Percentiles rank a stretch among this genome's conserved stretches.
Evolutionary conservation across 768 basidiomycete genomes (phyloP).

Genomic region (Cubamyces sp.): DNA sequence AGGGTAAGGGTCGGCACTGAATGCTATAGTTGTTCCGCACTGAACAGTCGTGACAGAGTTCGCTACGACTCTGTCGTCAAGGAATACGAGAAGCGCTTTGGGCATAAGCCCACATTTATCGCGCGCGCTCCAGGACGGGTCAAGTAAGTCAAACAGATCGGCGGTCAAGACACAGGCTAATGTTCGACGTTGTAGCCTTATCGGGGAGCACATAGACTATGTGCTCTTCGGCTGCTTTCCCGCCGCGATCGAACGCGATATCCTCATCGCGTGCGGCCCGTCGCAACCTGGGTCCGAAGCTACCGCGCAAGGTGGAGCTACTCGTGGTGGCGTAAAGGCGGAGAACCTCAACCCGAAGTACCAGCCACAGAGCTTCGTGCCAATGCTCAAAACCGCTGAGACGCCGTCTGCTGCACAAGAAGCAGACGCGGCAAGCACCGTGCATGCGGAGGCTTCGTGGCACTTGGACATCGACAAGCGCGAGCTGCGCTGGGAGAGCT

Average conservation of each 20-base stretch:
- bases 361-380: slow-evolving; percentile 59
- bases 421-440: slow-evolving; percentile 39
- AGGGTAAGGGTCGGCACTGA: slow-evolving; percentile 37
- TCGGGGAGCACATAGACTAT: slow-evolving; percentile 87
- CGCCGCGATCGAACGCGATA: slow-evolving; percentile 82
- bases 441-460: slow-evolving; percentile 56
- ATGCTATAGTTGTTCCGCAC: not conserved
- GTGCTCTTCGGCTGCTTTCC: slow-evolving; percentile 84
- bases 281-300: slow-evolving; percentile 28
- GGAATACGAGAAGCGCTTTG: slow-evolving; percentile 67
- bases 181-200: slow-evolving; percentile 22
- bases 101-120: slow-evolving; percentile 68
- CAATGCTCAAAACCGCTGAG: slow-evolving; percentile 40
- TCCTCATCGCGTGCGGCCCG: slow-evolving; percentile 75
- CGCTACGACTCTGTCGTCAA: slow-evolving; percentile 66
- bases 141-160: slow-evolving; percentile 51
- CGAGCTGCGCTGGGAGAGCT: slow-evolving; percentile 82
- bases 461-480: slow-evolving; percentile 73
- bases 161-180: not conserved
- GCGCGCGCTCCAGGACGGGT: slow-evolving; percentile 80
- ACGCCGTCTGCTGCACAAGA: slow-evolving; percentile 34
- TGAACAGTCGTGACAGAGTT: slow-evolving; percentile 33
- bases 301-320: slow-evolving; percentile 36
- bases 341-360: slow-evolving; percentile 69
- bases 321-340: slow-evolving; percentile 59